Percentiles rank a stretch among this genome's conserved stretches.
Conservation (phyloP, 2,329 filamentous ascomycete genomes). For the Xylariales sp. region DNA sequence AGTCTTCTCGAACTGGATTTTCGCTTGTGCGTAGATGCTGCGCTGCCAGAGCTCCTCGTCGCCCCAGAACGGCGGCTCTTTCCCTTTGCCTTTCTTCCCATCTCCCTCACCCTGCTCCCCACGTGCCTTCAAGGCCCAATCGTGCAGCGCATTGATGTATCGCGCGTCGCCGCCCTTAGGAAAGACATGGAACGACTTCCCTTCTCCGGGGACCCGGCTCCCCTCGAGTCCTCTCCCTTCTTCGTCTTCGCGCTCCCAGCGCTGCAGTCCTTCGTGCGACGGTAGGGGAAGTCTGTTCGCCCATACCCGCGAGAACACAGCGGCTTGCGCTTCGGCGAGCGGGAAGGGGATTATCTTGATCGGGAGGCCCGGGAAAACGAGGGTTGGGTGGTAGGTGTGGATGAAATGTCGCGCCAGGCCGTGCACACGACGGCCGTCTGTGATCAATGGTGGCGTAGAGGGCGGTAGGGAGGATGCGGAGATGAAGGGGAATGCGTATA, state of each 20-base stretch:
- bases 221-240: constrained; percentile 62
- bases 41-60: constrained; percentile 79
- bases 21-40: constrained; percentile 73
- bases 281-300: constrained; percentile 77
- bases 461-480: constrained; percentile 49
- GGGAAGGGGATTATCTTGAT: constrained; percentile 92
- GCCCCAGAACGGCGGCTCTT: constrained; percentile 77
- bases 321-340: constrained; percentile 80
- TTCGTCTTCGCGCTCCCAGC: constrained; percentile 73
- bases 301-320: constrained; percentile 81
- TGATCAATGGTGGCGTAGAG: constrained; percentile 64
- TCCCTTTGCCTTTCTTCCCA: constrained; percentile 61
- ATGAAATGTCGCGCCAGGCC: constrained; percentile 85
- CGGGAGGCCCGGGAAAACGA: constrained; percentile 80
- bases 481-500: constrained; percentile 85
- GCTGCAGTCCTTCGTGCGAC: constrained; percentile 69
- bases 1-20: constrained; percentile 74
- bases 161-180: constrained; percentile 69
- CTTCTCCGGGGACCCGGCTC: constrained; percentile 58
- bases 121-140: constrained; percentile 65
- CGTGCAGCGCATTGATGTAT: constrained; percentile 76
- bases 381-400: constrained; percentile 77
- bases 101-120: background rate
- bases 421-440: constrained; percentile 75
- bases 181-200: constrained; percentile 61